Evolutionary conservation across 2,329 filamentous ascomycete genomes (phyloP).

Genomic region (Cladosporium sp.): DNA sequence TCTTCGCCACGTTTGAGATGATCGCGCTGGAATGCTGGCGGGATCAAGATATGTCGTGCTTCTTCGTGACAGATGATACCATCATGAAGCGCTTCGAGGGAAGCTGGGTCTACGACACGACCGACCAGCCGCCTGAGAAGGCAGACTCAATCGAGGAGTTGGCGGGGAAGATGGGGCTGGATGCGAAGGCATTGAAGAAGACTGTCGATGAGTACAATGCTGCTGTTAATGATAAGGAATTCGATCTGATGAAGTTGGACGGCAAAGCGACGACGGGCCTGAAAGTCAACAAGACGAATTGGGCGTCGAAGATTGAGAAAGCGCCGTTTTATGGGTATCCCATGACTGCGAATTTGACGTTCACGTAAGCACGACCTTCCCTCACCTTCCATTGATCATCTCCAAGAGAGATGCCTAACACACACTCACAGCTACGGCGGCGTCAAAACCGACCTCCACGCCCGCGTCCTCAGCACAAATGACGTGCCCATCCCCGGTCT

Average conservation of each 20-base stretch:
- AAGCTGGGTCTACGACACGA: conserved; percentile 42
- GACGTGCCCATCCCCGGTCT: conserved; percentile 37
- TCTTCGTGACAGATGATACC: conserved; percentile 38
- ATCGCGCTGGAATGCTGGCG: conserved; percentile 39
- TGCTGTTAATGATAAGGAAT: conserved; percentile 37
- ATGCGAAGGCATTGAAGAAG: conserved; percentile 35
- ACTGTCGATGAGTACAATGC: conserved; percentile 39
- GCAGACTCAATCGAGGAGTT: conserved; percentile 38
- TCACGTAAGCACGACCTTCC: conserved; percentile 20
- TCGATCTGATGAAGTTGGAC: conserved; percentile 40
- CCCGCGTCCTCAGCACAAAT: conserved; percentile 37
- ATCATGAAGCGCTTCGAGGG: conserved; percentile 42
- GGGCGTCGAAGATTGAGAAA: conserved; percentile 37
- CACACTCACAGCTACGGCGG: conserved; percentile 34
- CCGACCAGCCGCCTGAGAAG: conserved; percentile 38
- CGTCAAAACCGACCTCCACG: conserved; percentile 37
- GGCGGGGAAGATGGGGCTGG: conserved; percentile 36
- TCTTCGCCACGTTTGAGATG: conserved; percentile 44
- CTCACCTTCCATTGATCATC: not conserved
- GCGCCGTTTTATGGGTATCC: conserved; percentile 38
- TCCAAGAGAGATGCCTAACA: not conserved
- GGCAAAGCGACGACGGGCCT: conserved; percentile 38
- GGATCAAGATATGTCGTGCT: conserved; percentile 39
- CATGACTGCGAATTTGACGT: conserved; percentile 27
- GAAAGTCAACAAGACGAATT: conserved; percentile 37